These are phyloP conservation scores for Allantophomopsis lycopodina DNA, from an alignment of 2,329 filamentous ascomycete genomes.

Conservation along the genomic window DNA sequence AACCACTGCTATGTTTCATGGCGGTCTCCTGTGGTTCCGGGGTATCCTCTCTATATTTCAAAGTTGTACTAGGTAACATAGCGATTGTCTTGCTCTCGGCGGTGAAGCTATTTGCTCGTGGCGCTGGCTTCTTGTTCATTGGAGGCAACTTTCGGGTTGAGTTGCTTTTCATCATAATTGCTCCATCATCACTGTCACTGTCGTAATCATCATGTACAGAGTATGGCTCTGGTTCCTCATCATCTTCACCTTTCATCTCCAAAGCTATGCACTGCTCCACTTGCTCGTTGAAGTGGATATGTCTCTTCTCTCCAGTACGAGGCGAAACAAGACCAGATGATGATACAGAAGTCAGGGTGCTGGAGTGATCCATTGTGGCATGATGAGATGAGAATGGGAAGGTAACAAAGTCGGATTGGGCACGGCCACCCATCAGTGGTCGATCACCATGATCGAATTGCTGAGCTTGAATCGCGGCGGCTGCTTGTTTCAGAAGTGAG, in stretches of 20 bases:
- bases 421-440: constrained; percentile 40
- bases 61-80: constrained; percentile 51
- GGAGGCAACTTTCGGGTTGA: constrained; percentile 23
- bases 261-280: constrained; percentile 94
- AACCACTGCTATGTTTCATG: constrained; percentile 46
- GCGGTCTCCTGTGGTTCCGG: constrained; percentile 48
- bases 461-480: constrained; percentile 18
- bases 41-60: constrained; percentile 43
- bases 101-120: constrained; percentile 33
- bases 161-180: constrained; percentile 59
- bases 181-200: constrained; percentile 49
- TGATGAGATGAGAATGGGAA: constrained; percentile 49
- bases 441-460: constrained; percentile 33
- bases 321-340: constrained; percentile 56
- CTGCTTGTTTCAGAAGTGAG: constrained; percentile 65
- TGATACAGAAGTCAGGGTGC: constrained; percentile 45
- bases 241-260: constrained; percentile 63
- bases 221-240: constrained; percentile 39
- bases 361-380: constrained; percentile 47
- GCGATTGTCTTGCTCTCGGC: constrained; percentile 52
- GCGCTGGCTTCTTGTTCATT: constrained; percentile 18
- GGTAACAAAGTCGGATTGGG: constrained; percentile 55
- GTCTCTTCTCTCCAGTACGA: constrained; percentile 59
- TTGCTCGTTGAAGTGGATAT: constrained; percentile 94
- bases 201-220: constrained; percentile 29